These are phyloP conservation scores for Ogataea parapolymorpha DNA, from an alignment of 805 yeast species.

Conservation along the genomic window DNA sequence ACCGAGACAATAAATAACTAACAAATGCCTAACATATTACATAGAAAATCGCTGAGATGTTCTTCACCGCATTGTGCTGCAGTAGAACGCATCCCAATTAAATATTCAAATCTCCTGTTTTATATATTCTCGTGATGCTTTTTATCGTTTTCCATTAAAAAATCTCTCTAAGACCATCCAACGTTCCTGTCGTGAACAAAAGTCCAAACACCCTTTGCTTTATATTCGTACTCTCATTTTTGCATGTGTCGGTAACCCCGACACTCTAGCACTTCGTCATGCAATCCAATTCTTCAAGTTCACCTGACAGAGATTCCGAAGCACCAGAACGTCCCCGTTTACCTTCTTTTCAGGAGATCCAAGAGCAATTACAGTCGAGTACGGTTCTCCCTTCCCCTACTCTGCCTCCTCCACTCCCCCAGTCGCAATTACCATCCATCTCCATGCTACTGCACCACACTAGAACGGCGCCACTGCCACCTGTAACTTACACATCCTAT, in stretches of 20 bases:
- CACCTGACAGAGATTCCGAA: not conserved
- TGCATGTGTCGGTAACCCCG: constrained; percentile 6
- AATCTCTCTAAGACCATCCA: not conserved
- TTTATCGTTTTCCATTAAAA: not conserved
- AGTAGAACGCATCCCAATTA: not conserved
- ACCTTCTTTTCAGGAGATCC: constrained; percentile 10
- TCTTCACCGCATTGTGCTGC: constrained; percentile 2
- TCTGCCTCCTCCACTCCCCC: not conserved
- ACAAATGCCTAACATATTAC: constrained; percentile 1
- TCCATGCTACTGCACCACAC: constrained; percentile 8
- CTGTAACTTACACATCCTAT: constrained; percentile 3
- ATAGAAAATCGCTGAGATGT: constrained; percentile 5
- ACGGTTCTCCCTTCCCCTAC: constrained; percentile 4
- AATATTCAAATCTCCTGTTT: constrained; percentile 2
- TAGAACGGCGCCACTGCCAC: not conserved
- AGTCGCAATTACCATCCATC: constrained; percentile 8
- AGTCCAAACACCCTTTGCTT: not conserved
- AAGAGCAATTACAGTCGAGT: constrained; percentile 1
- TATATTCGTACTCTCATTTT: not conserved
- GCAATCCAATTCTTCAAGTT: constrained; percentile 1
- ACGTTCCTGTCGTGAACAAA: not conserved
- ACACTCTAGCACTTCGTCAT: constrained; percentile 1
- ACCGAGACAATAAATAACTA: constrained; percentile 6
- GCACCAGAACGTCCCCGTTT: constrained; percentile 1
- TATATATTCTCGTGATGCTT: constrained; percentile 4